Percentiles rank a stretch among this genome's conserved stretches.
phyloP scores from a whole-genome alignment of 768 basidiomycete genomes.

The Naganishia vaughanmartiniae region DNA sequence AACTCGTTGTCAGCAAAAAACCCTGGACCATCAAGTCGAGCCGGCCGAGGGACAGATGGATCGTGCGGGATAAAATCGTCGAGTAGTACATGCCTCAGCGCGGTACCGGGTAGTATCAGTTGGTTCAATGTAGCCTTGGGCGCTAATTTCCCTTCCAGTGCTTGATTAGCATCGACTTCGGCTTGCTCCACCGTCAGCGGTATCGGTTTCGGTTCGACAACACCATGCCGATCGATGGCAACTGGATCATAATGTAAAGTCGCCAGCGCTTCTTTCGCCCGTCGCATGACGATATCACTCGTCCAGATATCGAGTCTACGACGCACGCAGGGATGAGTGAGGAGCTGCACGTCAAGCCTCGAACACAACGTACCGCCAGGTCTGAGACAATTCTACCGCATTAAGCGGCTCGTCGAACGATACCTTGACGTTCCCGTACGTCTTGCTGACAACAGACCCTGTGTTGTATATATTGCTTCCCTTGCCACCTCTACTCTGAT shows the following conservation, averaged over 20 bases:
- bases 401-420: conserved; percentile 30
- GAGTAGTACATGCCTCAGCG: conserved; percentile 69
- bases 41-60: conserved; percentile 16
- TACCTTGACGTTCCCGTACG: conserved; percentile 36
- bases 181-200: background rate
- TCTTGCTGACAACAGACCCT: conserved; percentile 37
- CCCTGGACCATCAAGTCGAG: conserved; percentile 46
- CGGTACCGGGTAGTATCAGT: conserved; percentile 65
- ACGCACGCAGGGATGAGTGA: conserved; percentile 38
- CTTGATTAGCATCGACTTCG: too few relatives aligned
- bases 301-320: conserved; percentile 65
- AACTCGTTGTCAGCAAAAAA: conserved; percentile 69
- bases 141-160: too few relatives aligned
- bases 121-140: conserved; percentile 29
- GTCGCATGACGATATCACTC: conserved; percentile 64
- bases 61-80: conserved; percentile 45
- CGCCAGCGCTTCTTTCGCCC: conserved; percentile 68
- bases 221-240: conserved; percentile 34
- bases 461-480: conserved; percentile 19
- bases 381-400: conserved; percentile 30
- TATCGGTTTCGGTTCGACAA: background rate
- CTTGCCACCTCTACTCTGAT: conserved; percentile 53
- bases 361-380: conserved; percentile 42
- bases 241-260: conserved; percentile 61
- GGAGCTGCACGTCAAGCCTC: background rate